These are phyloP conservation scores for Zizania latifolia DNA, from an alignment of 176 grass and related monocot genomes.

Conservation along the genomic window DNA sequence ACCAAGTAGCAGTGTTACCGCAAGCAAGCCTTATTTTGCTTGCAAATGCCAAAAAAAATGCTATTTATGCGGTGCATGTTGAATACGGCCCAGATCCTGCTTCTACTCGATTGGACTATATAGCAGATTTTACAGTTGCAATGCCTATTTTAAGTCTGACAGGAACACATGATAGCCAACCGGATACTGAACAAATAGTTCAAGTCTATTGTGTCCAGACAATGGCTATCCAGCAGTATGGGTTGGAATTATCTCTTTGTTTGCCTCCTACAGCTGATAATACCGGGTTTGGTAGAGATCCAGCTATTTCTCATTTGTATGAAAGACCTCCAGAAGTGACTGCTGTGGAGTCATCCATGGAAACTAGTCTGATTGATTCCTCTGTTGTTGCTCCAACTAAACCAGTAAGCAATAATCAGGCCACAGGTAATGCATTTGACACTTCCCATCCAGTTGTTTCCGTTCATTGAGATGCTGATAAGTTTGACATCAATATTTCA, in stretches of 20 bases:
- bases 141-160: constrained; percentile 97
- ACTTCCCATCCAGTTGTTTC: constrained; percentile 11
- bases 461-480: constrained; percentile 23
- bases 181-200: constrained; percentile 68
- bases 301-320: constrained; percentile 39
- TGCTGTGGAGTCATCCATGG: constrained; percentile 25
- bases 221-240: constrained; percentile 94
- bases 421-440: constrained; percentile 24
- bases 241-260: constrained; percentile 79
- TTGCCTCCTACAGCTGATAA: constrained; percentile 53
- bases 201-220: constrained; percentile 97
- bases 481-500: constrained; percentile 36
- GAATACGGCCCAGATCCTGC: constrained; percentile 65
- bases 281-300: constrained; percentile 44
- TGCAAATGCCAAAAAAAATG: constrained; percentile 98
- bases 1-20: constrained; percentile 82
- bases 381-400: constrained; percentile 24
- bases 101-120: constrained; percentile 76
- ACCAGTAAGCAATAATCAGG: constrained; percentile 21
- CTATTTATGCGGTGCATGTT: constrained; percentile 93
- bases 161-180: constrained; percentile 49
- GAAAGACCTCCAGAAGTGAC: constrained; percentile 33
- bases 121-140: constrained; percentile 92
- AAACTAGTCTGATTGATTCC: constrained; percentile 7
- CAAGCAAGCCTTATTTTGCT: constrained; percentile 91